Evolutionary conservation across 2,329 filamentous ascomycete species (phyloP).

Genomic region (Phoma sp.): DNA sequence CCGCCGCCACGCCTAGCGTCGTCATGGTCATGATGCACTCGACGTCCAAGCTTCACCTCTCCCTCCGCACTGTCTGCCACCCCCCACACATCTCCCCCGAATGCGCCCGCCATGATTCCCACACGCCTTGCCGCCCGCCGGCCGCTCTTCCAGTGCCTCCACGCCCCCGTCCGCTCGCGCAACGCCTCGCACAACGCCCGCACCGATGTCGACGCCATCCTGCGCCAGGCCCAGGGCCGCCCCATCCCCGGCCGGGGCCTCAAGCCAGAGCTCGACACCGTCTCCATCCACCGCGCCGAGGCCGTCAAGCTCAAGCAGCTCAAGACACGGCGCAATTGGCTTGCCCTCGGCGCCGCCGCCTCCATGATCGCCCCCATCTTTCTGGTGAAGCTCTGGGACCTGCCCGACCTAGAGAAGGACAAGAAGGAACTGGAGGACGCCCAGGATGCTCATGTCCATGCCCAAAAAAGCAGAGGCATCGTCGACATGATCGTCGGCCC

Average conservation of each 20-base stretch:
- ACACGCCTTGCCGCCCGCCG: slow-evolving; percentile 39
- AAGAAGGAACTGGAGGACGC: slow-evolving; percentile 25
- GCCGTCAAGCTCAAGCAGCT: slow-evolving; percentile 36
- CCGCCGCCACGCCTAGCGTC: slow-evolving; percentile 20
- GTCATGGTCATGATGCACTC: slow-evolving; percentile 20
- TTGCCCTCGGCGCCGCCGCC: slow-evolving; percentile 42
- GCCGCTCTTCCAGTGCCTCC: slow-evolving; percentile 39
- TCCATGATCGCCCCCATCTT: slow-evolving; percentile 48
- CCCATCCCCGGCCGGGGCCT: slow-evolving; percentile 15
- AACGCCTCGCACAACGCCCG: slow-evolving; percentile 25
- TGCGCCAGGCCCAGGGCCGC: slow-evolving; percentile 15
- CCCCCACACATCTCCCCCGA: background rate
- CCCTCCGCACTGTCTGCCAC: too few species aligned
- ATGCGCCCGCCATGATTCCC: slow-evolving; percentile 37
- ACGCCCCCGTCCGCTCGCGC: slow-evolving; percentile 23
- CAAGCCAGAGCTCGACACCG: slow-evolving; percentile 31
- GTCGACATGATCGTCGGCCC: slow-evolving; percentile 34
- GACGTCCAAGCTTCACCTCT: background rate
- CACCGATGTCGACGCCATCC: slow-evolving; percentile 23
- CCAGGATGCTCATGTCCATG: background rate
- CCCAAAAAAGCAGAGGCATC: slow-evolving; percentile 26
- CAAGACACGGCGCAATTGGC: slow-evolving; percentile 41
- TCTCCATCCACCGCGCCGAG: slow-evolving; percentile 45
- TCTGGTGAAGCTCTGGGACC: slow-evolving; percentile 42
- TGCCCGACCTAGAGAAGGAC: slow-evolving; percentile 33